Base-by-base conservation (phyloP, 306 rosid species). In the Rosa persica region DNA sequence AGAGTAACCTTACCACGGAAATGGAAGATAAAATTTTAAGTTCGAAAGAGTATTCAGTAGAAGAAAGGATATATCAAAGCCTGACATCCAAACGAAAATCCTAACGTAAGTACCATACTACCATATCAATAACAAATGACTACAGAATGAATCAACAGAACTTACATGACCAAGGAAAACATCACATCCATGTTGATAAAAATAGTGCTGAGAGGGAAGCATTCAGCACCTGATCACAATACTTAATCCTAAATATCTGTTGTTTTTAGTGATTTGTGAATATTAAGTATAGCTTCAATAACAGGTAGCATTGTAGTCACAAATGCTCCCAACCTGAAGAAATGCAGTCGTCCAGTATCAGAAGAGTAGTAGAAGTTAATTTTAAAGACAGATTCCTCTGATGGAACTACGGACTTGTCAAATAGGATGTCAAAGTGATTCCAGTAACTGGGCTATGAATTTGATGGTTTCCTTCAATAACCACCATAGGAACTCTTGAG, bases 151-250 rank as follows among this genome's bases (percentile, higher is more conserved):
- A 66, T 57, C 70, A 12, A 70, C 20, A 84, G 68, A 54, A 87
- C 98, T 90, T 85, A 94, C 97, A 72, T 94, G 98, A 69, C 98
- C 96, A 47, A 86, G 77, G 80, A 94, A 90, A 81, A 92, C 89
- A 84, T 92, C 96, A 62, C 90, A 96, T 39, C 66, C 48, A 64
- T 85, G 80, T 75, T 86, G 88, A 73, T 86, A 89, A 39, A 2
- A 93, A 88, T 83, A 92, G 88, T 55, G 83, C 90, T 87, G 92
- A 97, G 55, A 38, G 72, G 8, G 9, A 23, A 15, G 23, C 19
- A 46, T 48, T 71, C 42, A 27, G n/a, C 58, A 17, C 55, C 55
- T 15, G 3, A 49, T 16, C 6, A 5, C 4, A 15, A 16, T 49
- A 15, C 55, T 70, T 5, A 12, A 46, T 3, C 52, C 52, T 48